Evolutionary conservation across 2,329 filamentous ascomycete species (phyloP), one percentile per base, ranked within the genome.

Genomic region (Fusarium lateritium): DNA sequence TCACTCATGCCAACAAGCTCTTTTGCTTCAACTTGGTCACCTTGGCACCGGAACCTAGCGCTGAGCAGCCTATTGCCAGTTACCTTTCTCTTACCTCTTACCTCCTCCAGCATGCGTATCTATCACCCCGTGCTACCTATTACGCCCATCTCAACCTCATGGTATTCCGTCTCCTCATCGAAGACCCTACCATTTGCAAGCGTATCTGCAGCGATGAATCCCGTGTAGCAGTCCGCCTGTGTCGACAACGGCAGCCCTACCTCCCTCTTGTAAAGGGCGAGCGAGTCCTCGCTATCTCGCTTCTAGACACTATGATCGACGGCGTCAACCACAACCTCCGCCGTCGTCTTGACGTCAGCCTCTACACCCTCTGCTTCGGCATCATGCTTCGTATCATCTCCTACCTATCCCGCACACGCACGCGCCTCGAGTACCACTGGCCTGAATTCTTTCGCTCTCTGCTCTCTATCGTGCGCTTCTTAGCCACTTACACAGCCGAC

Each of bases 251-350:
- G 60, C 91, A 94, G 62, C 96, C 96, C 1, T 93, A 92, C 76
- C 84, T 98, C 9, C 96, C 95, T 1, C 77, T 92, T 1, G 88
- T 93, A 26, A 87, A 87, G 47, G 88, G 88, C 3, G 91, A 97
- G 19, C 88, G 95, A 39, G 85, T 94, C 17, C 84, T 96, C 14
- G 91, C 91, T 8, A 88, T 92, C 5, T 88, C 90, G 34, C 87
- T 98, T 17, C 83, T 99, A 50, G 96, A 99, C 76, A 89, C 93
- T 22, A 91, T 97, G 85, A 87, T 97, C 34, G 95, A 98, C 77
- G 93, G 92, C 6, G 91, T 98, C 72, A 97, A 94, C 73, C 96
- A 99, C 80, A 99, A 99, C 76, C 85, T 99, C 28, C 90, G 94
- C 31, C 90, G 93, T 47, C 89, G 92, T 38, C 86, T 99, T 5